Conservation (phyloP, 305 asterid species). For the Fraxinus paxiana region DNA sequence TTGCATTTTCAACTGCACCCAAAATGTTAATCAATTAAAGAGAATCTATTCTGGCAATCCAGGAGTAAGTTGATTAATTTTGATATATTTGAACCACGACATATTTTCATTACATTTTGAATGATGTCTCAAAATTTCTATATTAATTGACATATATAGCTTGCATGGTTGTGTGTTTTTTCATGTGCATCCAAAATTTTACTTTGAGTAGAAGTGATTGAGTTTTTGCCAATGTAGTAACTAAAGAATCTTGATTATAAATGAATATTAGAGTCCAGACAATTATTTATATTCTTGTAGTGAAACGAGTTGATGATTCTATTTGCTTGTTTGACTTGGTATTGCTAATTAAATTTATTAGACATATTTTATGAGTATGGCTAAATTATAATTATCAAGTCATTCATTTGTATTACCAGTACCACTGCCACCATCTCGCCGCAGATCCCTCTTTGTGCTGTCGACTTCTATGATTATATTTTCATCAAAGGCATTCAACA, state of each 20-base stretch:
- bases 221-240: neutral
- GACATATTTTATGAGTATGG: neutral
- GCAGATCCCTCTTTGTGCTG: constrained; percentile 84
- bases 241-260: neutral
- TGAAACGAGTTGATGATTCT: neutral
- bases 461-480: constrained; percentile 85
- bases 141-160: neutral
- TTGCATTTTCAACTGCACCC: neutral
- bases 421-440: constrained; percentile 71
- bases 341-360: neutral
- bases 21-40: neutral
- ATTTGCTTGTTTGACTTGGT: neutral
- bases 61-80: neutral
- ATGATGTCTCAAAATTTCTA: neutral
- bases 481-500: constrained; percentile 69
- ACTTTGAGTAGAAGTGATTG: neutral
- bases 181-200: neutral
- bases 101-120: neutral
- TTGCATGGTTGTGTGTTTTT: neutral
- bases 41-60: neutral
- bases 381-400: neutral
- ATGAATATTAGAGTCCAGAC: neutral
- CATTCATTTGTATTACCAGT: constrained; percentile 46
- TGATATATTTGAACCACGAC: neutral
- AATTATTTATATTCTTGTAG: neutral